Evolutionary conservation across 1,284 basidiomycete genomes (phyloP).

Genomic region (Ustilago trichophora): DNA sequence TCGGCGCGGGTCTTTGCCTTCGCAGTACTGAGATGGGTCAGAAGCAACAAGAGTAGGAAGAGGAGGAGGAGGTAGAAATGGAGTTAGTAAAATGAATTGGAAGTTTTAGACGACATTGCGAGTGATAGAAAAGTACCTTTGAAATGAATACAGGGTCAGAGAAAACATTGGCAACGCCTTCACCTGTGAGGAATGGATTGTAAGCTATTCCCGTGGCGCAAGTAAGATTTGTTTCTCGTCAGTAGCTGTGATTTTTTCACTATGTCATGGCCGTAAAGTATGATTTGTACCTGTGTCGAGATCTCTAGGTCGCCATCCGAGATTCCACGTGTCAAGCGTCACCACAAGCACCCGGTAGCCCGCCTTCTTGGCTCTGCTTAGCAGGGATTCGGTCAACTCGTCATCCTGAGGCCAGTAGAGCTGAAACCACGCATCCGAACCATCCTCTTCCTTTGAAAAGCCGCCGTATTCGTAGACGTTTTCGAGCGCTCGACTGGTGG

Average conservation of each 20-base stretch:
- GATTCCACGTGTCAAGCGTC: conserved; percentile 58
- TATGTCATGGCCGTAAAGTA: no score
- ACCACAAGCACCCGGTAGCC: conserved; percentile 75
- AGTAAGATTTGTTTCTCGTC: no score
- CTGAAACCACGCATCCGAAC: conserved; percentile 56
- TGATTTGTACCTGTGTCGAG: conserved; percentile 30
- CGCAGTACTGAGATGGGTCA: conserved; percentile 9
- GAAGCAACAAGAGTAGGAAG: background rate
- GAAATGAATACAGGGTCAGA: conserved; percentile 62
- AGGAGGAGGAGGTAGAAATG: background rate
- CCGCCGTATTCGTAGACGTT: conserved; percentile 37
- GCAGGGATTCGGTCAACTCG: conserved; percentile 74
- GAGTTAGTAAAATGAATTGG: no score
- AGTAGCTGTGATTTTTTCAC: no score
- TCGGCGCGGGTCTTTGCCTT: conserved; percentile 41
- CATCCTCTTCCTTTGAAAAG: conserved; percentile 23
- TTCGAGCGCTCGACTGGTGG: conserved; percentile 49
- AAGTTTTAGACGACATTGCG: no score
- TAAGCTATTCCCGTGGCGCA: no score
- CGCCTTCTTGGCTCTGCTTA: conserved; percentile 74
- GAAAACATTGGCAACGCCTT: conserved; percentile 57
- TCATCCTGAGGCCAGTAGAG: conserved; percentile 72
- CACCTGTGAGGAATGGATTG: conserved; percentile 74
- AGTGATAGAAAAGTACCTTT: conserved; percentile 32
- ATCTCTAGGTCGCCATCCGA: conserved; percentile 54